These are phyloP conservation scores for Cryptosporidium muris DNA, from an alignment of 169 alveolate species.

Conservation along the genomic window DNA sequence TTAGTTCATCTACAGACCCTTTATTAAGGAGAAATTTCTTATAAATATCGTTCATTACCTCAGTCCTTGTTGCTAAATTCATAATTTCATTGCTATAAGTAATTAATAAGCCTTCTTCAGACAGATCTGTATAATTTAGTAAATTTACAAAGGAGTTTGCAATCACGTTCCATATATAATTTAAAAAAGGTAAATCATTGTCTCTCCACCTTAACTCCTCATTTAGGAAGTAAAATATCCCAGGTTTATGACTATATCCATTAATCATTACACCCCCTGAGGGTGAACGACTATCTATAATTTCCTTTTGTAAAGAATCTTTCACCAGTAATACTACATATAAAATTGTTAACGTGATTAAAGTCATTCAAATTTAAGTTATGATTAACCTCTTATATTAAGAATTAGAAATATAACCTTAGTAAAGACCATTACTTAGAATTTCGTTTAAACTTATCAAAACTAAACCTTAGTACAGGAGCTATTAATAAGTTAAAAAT, in stretches of 20 bases:
- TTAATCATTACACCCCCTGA: constrained; percentile 51
- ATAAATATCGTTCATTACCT: constrained; percentile 42
- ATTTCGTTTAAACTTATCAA: no score
- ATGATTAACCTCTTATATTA: no score
- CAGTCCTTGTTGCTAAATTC: constrained; percentile 36
- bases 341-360: not conserved
- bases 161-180: constrained; percentile 37
- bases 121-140: constrained; percentile 10
- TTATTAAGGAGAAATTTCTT: constrained; percentile 42
- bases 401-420: no score
- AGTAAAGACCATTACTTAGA: no score
- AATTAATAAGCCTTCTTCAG: constrained; percentile 42
- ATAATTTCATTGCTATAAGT: constrained; percentile 41
- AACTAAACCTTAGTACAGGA: no score
- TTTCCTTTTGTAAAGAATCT: not conserved
- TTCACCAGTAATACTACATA: not conserved
- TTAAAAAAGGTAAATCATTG: constrained; percentile 57
- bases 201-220: constrained; percentile 71
- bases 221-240: constrained; percentile 49
- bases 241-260: constrained; percentile 67
- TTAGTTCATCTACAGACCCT: constrained; percentile 42
- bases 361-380: not conserved
- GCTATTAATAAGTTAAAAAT: no score
- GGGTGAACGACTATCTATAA: constrained; percentile 42
- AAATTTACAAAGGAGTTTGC: constrained; percentile 39